A percentile compares a stretch with the other conserved stretches of the same genome.
phyloP scores from a whole-genome alignment of 805 yeast species.

The Candida coquimbonensis region DNA sequence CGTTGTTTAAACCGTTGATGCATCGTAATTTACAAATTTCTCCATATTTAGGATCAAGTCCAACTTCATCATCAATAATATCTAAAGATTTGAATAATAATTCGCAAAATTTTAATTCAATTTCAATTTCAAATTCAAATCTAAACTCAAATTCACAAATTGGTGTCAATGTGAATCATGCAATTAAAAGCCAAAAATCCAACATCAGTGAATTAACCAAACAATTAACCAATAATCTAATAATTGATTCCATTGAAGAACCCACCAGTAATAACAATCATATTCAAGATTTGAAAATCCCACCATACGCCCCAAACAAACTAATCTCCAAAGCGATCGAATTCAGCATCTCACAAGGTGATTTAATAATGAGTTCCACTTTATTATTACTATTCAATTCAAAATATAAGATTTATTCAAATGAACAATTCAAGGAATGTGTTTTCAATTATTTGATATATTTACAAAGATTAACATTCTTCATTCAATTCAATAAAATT shows the following conservation, averaged over 20 bases:
- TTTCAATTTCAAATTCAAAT: not conserved
- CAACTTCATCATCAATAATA: not conserved
- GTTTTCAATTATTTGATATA: slow-evolving; percentile 47
- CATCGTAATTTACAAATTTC: slow-evolving; percentile 2
- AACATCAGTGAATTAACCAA: slow-evolving; percentile 20
- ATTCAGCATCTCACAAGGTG: slow-evolving; percentile 56
- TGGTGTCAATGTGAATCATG: not conserved
- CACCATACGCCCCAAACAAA: slow-evolving; percentile 55
- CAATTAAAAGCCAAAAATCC: slow-evolving; percentile 9
- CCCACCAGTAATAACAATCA: not conserved
- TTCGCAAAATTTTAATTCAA: not conserved
- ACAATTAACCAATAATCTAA: slow-evolving; percentile 15
- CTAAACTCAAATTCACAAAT: not conserved
- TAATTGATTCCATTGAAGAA: not conserved
- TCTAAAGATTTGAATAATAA: no score
- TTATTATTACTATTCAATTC: slow-evolving; percentile 47
- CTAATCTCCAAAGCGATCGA: slow-evolving; percentile 46
- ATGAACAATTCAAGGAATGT: slow-evolving; percentile 44
- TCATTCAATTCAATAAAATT: slow-evolving; percentile 52
- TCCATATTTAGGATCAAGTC: not conserved
- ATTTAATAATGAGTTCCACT: slow-evolving; percentile 52
- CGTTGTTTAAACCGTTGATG: slow-evolving; percentile 8
- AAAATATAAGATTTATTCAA: slow-evolving; percentile 27
- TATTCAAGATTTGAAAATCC: slow-evolving; percentile 7
- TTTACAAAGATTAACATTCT: slow-evolving; percentile 42